These are phyloP conservation scores for Yamadazyma scolyti DNA, from an alignment of 805 yeast species.

Conservation along the genomic window DNA sequence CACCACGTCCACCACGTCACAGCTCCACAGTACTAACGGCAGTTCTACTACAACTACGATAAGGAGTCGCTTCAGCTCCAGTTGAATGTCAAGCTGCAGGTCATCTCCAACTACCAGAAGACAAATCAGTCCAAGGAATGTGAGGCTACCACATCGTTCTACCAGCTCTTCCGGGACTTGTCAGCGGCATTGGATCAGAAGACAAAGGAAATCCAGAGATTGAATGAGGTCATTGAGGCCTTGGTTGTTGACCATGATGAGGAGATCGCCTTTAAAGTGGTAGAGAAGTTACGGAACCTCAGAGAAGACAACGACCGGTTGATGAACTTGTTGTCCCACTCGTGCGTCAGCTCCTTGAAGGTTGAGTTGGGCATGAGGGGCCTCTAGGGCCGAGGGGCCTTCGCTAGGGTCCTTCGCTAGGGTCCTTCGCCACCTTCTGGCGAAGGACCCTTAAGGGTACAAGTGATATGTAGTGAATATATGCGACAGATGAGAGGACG, in stretches of 20 bases:
- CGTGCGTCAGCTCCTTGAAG: no score
- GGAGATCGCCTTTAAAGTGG: conserved; percentile 69
- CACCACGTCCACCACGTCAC: neutral
- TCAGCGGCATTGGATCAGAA: conserved; percentile 45
- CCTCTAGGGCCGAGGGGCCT: no score
- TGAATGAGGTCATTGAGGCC: conserved; percentile 62
- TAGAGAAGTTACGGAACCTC: conserved; percentile 56
- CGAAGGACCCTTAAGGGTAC: no score
- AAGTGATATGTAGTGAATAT: no score
- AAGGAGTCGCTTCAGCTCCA: conserved; percentile 40
- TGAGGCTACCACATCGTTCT: conserved; percentile 17
- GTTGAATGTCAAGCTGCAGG: conserved; percentile 51
- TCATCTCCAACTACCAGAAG: conserved; percentile 32
- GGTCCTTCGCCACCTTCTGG: no score
- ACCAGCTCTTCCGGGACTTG: conserved; percentile 46
- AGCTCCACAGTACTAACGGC: no score
- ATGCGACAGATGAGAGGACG: no score
- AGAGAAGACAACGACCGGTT: conserved; percentile 68
- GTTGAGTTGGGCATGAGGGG: no score
- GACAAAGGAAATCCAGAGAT: conserved; percentile 52
- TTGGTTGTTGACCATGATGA: no score
- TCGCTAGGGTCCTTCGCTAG: no score
- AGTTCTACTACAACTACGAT: conserved; percentile 1
- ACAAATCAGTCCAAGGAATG: conserved; percentile 44
- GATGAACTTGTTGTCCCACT: no score